Base-by-base conservation (phyloP, 768 basidiomycete genomes). In the Lactarius hatsudake region DNA sequence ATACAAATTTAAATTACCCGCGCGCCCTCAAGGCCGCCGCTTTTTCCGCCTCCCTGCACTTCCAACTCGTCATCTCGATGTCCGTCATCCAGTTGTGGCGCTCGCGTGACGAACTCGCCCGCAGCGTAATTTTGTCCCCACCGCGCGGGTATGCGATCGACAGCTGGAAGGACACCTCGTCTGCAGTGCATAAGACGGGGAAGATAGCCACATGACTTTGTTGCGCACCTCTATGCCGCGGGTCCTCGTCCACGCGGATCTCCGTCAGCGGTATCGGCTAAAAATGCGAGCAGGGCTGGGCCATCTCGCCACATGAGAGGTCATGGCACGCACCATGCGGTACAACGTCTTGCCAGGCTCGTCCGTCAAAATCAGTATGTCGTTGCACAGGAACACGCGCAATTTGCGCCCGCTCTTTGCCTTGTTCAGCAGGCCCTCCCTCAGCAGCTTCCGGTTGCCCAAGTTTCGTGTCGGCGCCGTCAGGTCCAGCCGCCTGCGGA, bases 291-390 rank as follows among this genome's bases (percentile, higher is more conserved):
- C 30, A 30, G 32, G 23, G 38, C 28, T 48, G 20, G 51, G n/a
- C 20, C 43, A 17, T 15, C 30, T 32, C 18, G 28, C 23, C 12
- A 38, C 36, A 38, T 38, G 36, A 30, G 36, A 12, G 12, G 36
- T 9, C 34, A 9, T 1, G 1, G 36, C 12, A 78, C 87, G 72
- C 62, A 94, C 94, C 86, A 94, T 90, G 45, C 91, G 85, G 76
- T 96, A 96, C 17, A 96, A 74, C 15, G 86, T 87, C 68, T 83
- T 86, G 32, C 84, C 84, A 0, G 77, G 76, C 38, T 87, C 88
- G 71, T 95, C 93, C 23, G 93, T 89, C 64, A 98, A 80, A 3
- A 98, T 87, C 57, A 98, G 75, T 51, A 96, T 90, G 73, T 98
- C 96, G 73, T 85, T 96, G 73, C 95, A 98, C 69, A 98, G 76